These are phyloP conservation scores for Coemansia sp. DNA, from an alignment of 192 early-diverging fungal species.

Conservation along the genomic window DNA sequence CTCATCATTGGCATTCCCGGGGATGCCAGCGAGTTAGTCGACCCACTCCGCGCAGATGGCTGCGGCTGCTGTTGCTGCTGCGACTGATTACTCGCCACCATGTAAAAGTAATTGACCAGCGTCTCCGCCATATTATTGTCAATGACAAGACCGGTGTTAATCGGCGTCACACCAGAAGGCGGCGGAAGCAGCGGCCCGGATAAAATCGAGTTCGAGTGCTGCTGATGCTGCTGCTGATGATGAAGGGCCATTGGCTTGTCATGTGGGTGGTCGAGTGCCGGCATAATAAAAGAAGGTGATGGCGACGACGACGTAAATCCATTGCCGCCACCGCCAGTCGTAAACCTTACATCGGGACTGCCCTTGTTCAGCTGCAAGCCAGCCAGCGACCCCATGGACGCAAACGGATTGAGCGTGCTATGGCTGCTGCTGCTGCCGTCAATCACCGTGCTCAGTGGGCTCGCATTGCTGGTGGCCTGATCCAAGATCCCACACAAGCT, in stretches of 20 bases:
- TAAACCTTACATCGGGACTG: conserved; percentile 6
- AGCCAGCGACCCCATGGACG: conserved; percentile 9
- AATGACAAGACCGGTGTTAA: conserved; percentile 55
- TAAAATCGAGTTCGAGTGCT: conserved; percentile 9
- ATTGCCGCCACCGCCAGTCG: conserved; percentile 1
- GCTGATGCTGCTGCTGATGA: conserved; percentile 13
- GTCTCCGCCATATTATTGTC: conserved; percentile 59
- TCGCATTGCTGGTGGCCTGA: conserved; percentile 15
- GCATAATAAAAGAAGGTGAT: conserved; percentile 18
- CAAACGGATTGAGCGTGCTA: conserved; percentile 12
- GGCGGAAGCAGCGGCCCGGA: conserved; percentile 15
- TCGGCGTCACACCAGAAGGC: conserved; percentile 16
- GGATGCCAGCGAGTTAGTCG: conserved; percentile 22
- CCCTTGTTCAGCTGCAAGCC: conserved; percentile 2
- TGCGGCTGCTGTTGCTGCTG: conserved; percentile 17
- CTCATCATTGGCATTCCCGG: conserved; percentile 17
- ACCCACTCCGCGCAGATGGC: conserved; percentile 12
- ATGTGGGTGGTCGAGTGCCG: not conserved
- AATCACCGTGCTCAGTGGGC: not conserved
- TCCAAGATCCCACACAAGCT: conserved; percentile 11
- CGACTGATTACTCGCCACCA: conserved; percentile 49
- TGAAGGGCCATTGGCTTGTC: not conserved
- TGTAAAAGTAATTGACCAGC: conserved; percentile 56
- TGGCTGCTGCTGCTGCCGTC: conserved; percentile 7
- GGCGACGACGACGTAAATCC: conserved; percentile 7